phyloP scores from a whole-genome alignment of 1,284 basidiomycete genomes.

The Sporisorium iseilematis-ciliati region DNA sequence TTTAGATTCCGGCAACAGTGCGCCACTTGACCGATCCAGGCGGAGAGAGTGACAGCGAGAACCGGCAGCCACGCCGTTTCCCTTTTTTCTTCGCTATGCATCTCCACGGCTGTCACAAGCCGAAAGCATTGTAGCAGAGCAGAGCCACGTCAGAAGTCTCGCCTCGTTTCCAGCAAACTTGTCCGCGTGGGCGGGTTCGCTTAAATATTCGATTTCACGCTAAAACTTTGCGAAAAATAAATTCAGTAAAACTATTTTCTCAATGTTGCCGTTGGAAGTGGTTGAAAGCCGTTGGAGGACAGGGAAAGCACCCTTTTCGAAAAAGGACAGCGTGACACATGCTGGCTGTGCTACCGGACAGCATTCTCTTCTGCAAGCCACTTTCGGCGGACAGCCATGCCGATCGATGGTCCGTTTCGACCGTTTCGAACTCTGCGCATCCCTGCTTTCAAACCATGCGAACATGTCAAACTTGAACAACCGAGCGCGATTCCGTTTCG shows the following conservation, averaged over 20 bases:
- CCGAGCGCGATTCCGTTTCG: not conserved
- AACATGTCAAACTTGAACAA: not conserved
- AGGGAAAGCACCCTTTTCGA: no score
- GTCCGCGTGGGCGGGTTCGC: conserved; percentile 11
- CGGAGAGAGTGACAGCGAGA: not conserved
- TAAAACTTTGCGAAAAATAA: not conserved
- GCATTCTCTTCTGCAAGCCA: not conserved
- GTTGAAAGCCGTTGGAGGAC: not conserved
- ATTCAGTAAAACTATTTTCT: not conserved
- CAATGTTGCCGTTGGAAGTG: conserved; percentile 6
- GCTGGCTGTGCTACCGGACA: not conserved
- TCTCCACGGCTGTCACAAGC: not conserved
- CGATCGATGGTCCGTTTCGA: conserved; percentile 1
- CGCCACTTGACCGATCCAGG: not conserved
- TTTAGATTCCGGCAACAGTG: not conserved
- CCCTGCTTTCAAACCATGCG: not conserved
- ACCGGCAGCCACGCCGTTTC: not conserved
- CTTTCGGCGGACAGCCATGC: not conserved
- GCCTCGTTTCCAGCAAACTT: not conserved
- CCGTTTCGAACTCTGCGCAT: not conserved
- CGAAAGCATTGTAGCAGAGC: not conserved
- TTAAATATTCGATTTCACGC: conserved; percentile 1
- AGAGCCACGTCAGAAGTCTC: conserved; percentile 1
- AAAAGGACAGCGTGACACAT: not conserved
- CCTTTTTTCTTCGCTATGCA: not conserved